phyloP scores from a whole-genome alignment of 2,329 filamentous ascomycete species.

The Leptoxyphium fumago region DNA sequence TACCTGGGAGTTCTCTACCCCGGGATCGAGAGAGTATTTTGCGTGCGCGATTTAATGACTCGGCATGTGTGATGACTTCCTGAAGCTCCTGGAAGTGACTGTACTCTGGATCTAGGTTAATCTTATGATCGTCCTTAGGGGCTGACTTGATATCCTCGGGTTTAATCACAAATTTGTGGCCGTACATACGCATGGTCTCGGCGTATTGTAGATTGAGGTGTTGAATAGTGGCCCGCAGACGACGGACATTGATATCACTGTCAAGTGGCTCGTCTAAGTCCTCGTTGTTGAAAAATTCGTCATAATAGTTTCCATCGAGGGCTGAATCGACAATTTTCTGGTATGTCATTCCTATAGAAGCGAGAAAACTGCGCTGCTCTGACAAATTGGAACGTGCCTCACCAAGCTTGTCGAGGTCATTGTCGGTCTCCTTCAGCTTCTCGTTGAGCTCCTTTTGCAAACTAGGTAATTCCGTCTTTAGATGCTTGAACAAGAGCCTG shows the following conservation, averaged over 20 bases:
- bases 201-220: conserved; percentile 35
- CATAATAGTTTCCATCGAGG: conserved; percentile 37
- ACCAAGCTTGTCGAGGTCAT: conserved; percentile 34
- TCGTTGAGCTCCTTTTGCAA: conserved; percentile 19
- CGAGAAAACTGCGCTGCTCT: conserved; percentile 37
- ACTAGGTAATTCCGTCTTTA: conserved; percentile 22
- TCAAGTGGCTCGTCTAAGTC: conserved; percentile 7
- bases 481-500: conserved; percentile 28
- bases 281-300: conserved; percentile 35
- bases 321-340: conserved; percentile 31
- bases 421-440: conserved; percentile 14
- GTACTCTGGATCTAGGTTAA: conserved; percentile 5
- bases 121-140: conserved; percentile 8
- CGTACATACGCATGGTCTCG: conserved; percentile 25
- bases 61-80: conserved; percentile 15
- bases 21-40: conserved; percentile 28
- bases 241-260: conserved; percentile 20
- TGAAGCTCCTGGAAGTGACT: conserved; percentile 6
- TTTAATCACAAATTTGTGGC: conserved; percentile 26
- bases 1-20: conserved; percentile 44
- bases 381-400: conserved; percentile 28
- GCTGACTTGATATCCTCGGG: too few species aligned
- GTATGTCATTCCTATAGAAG: conserved; percentile 31
- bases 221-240: conserved; percentile 42
- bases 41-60: conserved; percentile 28